Evolutionary conservation across 2,329 filamentous ascomycete genomes (phyloP).

Genomic region (Hypomyces perniciosus): DNA sequence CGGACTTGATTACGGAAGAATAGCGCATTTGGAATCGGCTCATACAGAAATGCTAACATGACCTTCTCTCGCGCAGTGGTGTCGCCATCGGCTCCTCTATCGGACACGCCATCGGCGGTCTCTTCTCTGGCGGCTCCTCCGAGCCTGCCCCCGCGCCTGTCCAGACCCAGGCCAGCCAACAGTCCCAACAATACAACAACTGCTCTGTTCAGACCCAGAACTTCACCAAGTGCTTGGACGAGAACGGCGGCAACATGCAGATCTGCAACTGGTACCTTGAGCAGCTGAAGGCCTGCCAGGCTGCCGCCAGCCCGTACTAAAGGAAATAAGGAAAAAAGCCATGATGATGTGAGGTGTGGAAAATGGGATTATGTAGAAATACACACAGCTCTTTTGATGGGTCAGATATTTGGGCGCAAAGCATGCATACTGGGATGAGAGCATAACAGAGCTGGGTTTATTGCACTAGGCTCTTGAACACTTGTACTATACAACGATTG

Average conservation of each 20-base stretch:
- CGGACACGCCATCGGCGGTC: slow-evolving; percentile 86
- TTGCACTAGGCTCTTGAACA: neutral
- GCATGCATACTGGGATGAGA: slow-evolving; percentile 1
- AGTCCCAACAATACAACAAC: slow-evolving; percentile 53
- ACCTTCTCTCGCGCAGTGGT: slow-evolving; percentile 53
- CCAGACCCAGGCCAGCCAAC: slow-evolving; percentile 38
- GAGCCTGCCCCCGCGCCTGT: slow-evolving; percentile 45
- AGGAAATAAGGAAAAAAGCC: neutral
- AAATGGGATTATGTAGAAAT: neutral
- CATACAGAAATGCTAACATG: neutral
- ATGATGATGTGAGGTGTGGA: neutral
- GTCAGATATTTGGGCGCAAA: neutral
- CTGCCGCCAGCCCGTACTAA: slow-evolving; percentile 67
- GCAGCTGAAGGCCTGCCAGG: slow-evolving; percentile 87
- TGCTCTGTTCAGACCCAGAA: slow-evolving; percentile 74
- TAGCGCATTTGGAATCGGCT: neutral
- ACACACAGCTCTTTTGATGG: slow-evolving; percentile 5
- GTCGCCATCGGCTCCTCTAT: slow-evolving; percentile 93
- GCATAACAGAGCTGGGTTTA: neutral
- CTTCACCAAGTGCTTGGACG: slow-evolving; percentile 96
- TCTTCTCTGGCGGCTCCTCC: slow-evolving; percentile 70
- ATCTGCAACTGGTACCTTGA: slow-evolving; percentile 98
- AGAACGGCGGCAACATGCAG: slow-evolving; percentile 87
- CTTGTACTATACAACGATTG: slow-evolving; percentile 15
- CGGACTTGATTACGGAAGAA: too few relatives aligned